Evolutionary conservation across 1,284 basidiomycete genomes (phyloP).

Genomic region (Ceratorhiza oryzae-sativae): DNA sequence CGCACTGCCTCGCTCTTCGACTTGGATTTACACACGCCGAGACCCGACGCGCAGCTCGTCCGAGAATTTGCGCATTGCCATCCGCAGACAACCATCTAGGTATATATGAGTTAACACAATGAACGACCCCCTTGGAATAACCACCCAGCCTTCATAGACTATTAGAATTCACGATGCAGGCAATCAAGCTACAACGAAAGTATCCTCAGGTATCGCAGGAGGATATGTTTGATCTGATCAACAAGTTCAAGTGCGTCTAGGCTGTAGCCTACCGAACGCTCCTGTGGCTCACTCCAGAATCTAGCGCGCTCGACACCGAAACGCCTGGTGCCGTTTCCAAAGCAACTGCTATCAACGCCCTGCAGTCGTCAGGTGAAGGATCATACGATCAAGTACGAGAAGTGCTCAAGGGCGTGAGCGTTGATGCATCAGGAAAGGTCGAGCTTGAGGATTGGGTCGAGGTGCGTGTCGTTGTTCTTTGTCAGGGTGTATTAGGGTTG

Average conservation of each 20-base stretch:
- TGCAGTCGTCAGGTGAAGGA: slow-evolving; percentile 77
- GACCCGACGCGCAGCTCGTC: slow-evolving; percentile 24
- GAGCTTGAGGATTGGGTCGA: slow-evolving; percentile 99
- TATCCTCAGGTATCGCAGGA: slow-evolving; percentile 91
- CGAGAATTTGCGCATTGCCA: slow-evolving; percentile 26
- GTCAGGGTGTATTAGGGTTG: background rate
- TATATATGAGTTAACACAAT: slow-evolving; percentile 13
- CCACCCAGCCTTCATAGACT: background rate
- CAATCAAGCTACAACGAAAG: slow-evolving; percentile 89
- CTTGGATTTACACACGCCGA: slow-evolving; percentile 32
- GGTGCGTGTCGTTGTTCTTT: slow-evolving; percentile 56
- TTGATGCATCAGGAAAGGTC: slow-evolving; percentile 94
- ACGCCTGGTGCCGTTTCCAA: slow-evolving; percentile 88
- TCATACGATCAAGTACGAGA: slow-evolving; percentile 91
- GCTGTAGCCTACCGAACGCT: background rate
- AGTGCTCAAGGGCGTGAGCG: slow-evolving; percentile 92
- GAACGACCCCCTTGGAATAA: too few species aligned
- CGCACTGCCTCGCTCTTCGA: slow-evolving; percentile 22
- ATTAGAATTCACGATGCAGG: slow-evolving; percentile 67
- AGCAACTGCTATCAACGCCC: slow-evolving; percentile 73
- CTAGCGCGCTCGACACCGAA: slow-evolving; percentile 82
- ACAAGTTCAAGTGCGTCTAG: slow-evolving; percentile 85
- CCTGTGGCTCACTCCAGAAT: slow-evolving; percentile 32
- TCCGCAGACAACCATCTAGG: slow-evolving; percentile 11
- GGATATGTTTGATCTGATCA: slow-evolving; percentile 93